Evolutionary conservation across 2,329 filamentous ascomycete genomes (phyloP).

Genomic region (Pleoardoris graminearum): DNA sequence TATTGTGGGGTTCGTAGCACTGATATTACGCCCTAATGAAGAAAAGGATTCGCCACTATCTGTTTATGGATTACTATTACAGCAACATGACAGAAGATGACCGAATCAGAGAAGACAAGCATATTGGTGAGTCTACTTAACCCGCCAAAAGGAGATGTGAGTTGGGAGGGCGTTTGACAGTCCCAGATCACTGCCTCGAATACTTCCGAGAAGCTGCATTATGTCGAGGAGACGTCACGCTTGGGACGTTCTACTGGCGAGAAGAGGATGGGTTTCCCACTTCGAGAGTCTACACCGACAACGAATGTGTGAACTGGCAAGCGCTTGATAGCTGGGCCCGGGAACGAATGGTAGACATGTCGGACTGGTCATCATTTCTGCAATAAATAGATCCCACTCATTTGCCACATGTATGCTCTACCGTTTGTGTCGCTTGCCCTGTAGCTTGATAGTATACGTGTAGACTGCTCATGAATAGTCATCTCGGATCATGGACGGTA

Average conservation of each 20-base stretch:
- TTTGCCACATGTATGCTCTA: too few species aligned
- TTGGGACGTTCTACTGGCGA: constrained; percentile 7
- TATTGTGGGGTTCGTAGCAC: too few species aligned
- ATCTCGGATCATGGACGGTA: too few species aligned
- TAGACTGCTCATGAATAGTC: too few species aligned
- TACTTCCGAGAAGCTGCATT: constrained; percentile 11
- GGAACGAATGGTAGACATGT: constrained; percentile 13
- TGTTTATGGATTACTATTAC: constrained; percentile 9
- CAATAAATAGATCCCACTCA: background rate
- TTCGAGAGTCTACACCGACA: constrained; percentile 3
- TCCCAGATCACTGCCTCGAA: constrained; percentile 17
- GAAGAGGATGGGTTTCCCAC: background rate
- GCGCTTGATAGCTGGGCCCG: constrained; percentile 2
- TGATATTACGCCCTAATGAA: too few species aligned
- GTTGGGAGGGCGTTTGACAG: background rate
- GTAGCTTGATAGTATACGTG: too few species aligned
- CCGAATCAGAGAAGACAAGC: background rate
- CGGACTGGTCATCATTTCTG: constrained; percentile 2
- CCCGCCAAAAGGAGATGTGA: background rate
- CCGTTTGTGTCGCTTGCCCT: too few species aligned
- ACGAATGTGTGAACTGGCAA: constrained; percentile 16
- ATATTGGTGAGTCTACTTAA: constrained; percentile 11
- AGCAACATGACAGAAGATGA: constrained; percentile 8
- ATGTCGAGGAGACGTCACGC: constrained; percentile 11
- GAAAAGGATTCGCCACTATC: constrained; percentile 11